Percentiles rank a stretch among this genome's conserved stretches.
phyloP scores from a whole-genome alignment of 1,139 yeast species.

The Eremothecium cymbalariae region DNA sequence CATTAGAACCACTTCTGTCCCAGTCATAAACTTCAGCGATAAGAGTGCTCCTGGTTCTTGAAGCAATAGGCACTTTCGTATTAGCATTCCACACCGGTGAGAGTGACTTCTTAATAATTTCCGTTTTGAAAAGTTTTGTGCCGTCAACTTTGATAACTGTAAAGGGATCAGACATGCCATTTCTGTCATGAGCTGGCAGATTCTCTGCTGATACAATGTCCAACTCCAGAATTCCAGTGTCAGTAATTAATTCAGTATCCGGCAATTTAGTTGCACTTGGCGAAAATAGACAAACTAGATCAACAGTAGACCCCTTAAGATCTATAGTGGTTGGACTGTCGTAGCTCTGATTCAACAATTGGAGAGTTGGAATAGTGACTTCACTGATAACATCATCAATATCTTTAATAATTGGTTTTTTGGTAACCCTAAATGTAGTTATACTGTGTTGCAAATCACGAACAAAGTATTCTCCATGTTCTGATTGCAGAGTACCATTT shows the following conservation, averaged over 20 bases:
- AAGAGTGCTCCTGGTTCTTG: conserved; percentile 50
- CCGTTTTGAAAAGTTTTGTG: conserved; percentile 46
- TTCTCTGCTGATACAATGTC: conserved; percentile 49
- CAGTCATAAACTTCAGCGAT: conserved; percentile 55
- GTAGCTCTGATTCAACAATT: conserved; percentile 44
- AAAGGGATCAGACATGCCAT: conserved; percentile 72
- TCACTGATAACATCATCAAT: conserved; percentile 46
- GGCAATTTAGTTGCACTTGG: conserved; percentile 51
- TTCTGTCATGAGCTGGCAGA: conserved; percentile 52
- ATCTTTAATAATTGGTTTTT: conserved; percentile 40
- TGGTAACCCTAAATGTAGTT: conserved; percentile 48
- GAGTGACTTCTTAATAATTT: conserved; percentile 55
- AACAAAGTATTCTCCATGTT: conserved; percentile 51
- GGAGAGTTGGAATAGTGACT: conserved; percentile 43
- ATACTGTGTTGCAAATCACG: conserved; percentile 62
- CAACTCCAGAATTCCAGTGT: conserved; percentile 55
- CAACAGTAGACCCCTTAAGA: conserved; percentile 39
- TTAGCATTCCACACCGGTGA: conserved; percentile 65
- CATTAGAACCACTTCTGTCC: conserved; percentile 68
- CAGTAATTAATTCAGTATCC: conserved; percentile 52
- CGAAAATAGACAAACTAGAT: conserved; percentile 47
- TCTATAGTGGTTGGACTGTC: conserved; percentile 40
- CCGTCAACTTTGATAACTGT: conserved; percentile 47
- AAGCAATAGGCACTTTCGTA: conserved; percentile 48
- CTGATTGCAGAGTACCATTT: conserved; percentile 27